Base-by-base conservation (phyloP, 2,329 filamentous ascomycete species). In the Colletotrichum cordylinicola region DNA sequence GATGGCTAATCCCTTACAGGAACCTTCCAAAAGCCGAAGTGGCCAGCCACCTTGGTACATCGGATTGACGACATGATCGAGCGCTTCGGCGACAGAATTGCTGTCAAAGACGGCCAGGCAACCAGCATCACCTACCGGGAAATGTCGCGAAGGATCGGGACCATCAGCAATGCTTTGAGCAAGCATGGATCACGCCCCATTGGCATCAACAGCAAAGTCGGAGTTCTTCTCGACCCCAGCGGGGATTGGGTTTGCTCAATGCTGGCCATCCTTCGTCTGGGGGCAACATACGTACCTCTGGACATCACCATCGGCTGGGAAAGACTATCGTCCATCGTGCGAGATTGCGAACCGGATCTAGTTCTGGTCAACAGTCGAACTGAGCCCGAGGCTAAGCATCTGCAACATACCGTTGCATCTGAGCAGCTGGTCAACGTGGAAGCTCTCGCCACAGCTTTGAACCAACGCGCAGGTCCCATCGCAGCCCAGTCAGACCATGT, bases 181-280 rank as follows among this genome's bases (percentile, higher is more conserved):
- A 24, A 15, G 10, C 21, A 67, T 24, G 5, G n/a, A 1, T n/a
- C 62, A 37, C 2, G 81, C 0, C 79, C 79, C 67, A 18, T 70
- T 13, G 56, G 24, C 16, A 5, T 24, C 1, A 13, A 27, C 37
- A 62, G 12, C 12, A 67, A 71, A 1, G 82, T 90, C 4, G 83
- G 78, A 1, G 85, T 90, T 3, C 85, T 87, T 65, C 84, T 85
- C 48, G 67, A 86, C 6, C 81, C 88, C 0, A 77, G 80, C 0
- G 48, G 79, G 0, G 83, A 87, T 52, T 85, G 80, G 79, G 78
- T 86, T 7, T 80, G 72, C 52, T 84, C 83, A 0, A 75, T 89
- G 58, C 81, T 89, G 4, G 88, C 85, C 9, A 85, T 88, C 52
- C 76, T 83, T 69, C 79, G 82, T 0, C 67, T 85, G 15, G 87